Percentiles rank a stretch among this genome's conserved stretches.
Evolutionary conservation across 2,329 filamentous ascomycete species (phyloP).

Genomic region (Pseudogymnoascus sp.): DNA sequence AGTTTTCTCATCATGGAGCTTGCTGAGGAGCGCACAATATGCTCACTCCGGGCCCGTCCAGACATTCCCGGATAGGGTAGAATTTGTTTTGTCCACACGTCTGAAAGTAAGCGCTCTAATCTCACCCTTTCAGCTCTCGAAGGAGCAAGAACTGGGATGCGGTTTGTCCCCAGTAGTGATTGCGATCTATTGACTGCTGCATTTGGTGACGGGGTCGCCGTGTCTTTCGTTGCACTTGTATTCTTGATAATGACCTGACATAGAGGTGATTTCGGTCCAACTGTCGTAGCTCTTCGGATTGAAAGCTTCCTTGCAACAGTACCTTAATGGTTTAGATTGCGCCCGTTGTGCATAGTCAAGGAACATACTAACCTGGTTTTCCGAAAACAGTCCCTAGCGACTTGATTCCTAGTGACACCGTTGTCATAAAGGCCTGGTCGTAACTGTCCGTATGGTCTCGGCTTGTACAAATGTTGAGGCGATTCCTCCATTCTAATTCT

Average conservation of each 20-base stretch:
- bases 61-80: slow-evolving; percentile 81
- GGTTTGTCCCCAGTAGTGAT: slow-evolving; percentile 65
- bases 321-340: slow-evolving; percentile 33
- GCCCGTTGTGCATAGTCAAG: not conserved
- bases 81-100: slow-evolving; percentile 77
- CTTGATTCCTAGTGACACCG: slow-evolving; percentile 63
- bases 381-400: slow-evolving; percentile 70
- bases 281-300: slow-evolving; percentile 70
- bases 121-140: slow-evolving; percentile 68
- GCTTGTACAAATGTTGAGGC: slow-evolving; percentile 49
- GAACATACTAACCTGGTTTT: slow-evolving; percentile 49
- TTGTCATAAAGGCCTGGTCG: slow-evolving; percentile 50
- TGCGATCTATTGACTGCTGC: slow-evolving; percentile 67
- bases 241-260: slow-evolving; percentile 83
- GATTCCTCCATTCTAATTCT: slow-evolving; percentile 70
- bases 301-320: slow-evolving; percentile 64
- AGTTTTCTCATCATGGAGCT: slow-evolving; percentile 84
- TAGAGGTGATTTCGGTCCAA: slow-evolving; percentile 60
- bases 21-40: slow-evolving; percentile 69
- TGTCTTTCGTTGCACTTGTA: slow-evolving; percentile 62
- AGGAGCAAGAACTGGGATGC: slow-evolving; percentile 66
- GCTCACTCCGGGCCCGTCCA: slow-evolving; percentile 56
- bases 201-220: slow-evolving; percentile 38
- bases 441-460: slow-evolving; percentile 43
- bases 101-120: slow-evolving; percentile 65